Conservation (phyloP, 1,284 basidiomycete species). For the Sanghuangporus weigelae region DNA sequence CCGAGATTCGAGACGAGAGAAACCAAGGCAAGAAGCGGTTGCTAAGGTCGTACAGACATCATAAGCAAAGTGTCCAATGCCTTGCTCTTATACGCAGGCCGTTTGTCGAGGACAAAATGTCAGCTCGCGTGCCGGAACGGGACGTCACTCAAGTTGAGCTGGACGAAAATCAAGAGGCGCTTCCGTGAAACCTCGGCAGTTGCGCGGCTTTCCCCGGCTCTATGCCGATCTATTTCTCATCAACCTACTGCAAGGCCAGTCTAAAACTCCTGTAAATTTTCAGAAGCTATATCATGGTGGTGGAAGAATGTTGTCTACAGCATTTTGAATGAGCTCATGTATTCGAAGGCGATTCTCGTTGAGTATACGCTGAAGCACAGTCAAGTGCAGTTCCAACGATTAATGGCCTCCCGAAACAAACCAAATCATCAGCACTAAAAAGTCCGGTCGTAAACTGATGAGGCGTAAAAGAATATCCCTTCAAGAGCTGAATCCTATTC, state of each 20-base stretch:
- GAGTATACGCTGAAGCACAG: no score
- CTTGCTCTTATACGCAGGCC: background rate
- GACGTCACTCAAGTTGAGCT: background rate
- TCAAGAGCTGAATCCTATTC: background rate
- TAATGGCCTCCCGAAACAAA: no score
- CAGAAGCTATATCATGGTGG: no score
- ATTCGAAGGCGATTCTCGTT: no score
- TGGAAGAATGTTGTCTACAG: no score
- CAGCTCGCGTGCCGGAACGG: background rate
- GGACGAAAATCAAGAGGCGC: background rate
- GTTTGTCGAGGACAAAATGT: background rate
- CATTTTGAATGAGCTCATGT: no score
- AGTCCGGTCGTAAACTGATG: no score
- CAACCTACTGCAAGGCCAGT: no score
- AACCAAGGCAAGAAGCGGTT: background rate
- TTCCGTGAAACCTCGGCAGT: background rate
- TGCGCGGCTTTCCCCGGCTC: background rate
- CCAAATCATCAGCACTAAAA: no score
- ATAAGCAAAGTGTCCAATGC: background rate
- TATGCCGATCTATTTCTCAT: no score
- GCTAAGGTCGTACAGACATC: background rate
- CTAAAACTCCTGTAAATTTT: no score
- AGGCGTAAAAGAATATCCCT: background rate
- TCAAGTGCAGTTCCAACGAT: no score
- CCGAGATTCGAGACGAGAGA: background rate